phyloP scores from a whole-genome alignment of 768 basidiomycete genomes.

The Leccinum sublutescens region DNA sequence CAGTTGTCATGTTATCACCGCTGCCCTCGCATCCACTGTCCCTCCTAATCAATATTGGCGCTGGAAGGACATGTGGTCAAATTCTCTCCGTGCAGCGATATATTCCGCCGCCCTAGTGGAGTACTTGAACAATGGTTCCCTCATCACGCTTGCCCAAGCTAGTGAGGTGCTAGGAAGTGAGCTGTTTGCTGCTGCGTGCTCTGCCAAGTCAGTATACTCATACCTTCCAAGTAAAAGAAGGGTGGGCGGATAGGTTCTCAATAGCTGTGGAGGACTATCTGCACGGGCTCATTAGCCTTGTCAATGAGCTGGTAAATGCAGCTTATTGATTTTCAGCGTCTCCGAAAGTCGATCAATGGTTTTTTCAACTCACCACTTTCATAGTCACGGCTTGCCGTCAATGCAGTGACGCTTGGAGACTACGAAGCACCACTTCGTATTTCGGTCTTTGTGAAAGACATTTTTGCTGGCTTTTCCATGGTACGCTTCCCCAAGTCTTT shows the following conservation, averaged over 20 bases:
- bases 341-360: neutral
- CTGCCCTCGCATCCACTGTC: conserved; percentile 54
- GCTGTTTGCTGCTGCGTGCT: conserved; percentile 26
- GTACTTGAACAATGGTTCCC: conserved; percentile 56
- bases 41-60: conserved; percentile 78
- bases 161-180: conserved; percentile 65
- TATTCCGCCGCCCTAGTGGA: conserved; percentile 65
- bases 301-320: conserved; percentile 71
- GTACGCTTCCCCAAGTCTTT: conserved; percentile 32
- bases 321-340: neutral
- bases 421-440: conserved; percentile 78
- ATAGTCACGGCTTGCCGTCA: conserved; percentile 77
- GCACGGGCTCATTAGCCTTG: conserved; percentile 72
- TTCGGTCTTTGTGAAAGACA: conserved; percentile 74
- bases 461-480: conserved; percentile 85
- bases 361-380: conserved; percentile 7
- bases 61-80: conserved; percentile 83
- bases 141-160: conserved; percentile 55
- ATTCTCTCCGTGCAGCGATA: conserved; percentile 62
- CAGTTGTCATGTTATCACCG: conserved; percentile 51
- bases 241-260: conserved; percentile 65
- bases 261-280: conserved; percentile 78
- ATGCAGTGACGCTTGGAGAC: conserved; percentile 78
- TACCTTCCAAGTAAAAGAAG: conserved; percentile 53
- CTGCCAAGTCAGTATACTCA: conserved; percentile 6